Evolutionary conservation across 257 asterid genomes (phyloP).

Genomic region (Fraxinus anomala): DNA sequence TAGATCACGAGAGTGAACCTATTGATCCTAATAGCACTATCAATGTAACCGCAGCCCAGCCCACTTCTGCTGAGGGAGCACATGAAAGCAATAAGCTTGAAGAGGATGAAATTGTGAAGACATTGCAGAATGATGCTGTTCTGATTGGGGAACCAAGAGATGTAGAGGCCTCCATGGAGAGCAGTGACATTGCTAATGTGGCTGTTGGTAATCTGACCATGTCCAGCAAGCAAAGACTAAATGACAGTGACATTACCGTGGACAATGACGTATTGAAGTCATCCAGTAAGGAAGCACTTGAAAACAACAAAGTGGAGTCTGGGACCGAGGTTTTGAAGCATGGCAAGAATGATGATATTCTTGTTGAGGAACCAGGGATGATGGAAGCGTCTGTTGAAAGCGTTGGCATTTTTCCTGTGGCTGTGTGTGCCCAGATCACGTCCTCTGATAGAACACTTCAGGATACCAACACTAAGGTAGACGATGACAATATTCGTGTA

Average conservation of each 20-base stretch:
- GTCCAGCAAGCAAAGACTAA: background rate
- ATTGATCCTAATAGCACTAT: background rate
- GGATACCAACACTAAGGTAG: background rate
- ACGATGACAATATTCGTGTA: conserved; percentile 21
- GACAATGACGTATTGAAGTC: conserved; percentile 6
- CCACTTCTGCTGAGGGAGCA: background rate
- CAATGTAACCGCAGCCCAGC: background rate
- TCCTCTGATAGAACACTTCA: conserved; percentile 8
- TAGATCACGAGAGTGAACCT: conserved; percentile 16
- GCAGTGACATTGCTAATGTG: background rate
- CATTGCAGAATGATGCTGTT: background rate
- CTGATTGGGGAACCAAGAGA: conserved; percentile 14
- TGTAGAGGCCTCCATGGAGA: conserved; percentile 7
- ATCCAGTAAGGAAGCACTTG: background rate
- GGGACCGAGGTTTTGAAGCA: conserved; percentile 19
- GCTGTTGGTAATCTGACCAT: background rate
- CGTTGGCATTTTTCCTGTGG: background rate
- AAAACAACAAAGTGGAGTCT: conserved; percentile 1
- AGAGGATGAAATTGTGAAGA: background rate
- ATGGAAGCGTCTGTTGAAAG: conserved; percentile 18
- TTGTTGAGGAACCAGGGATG: conserved; percentile 4
- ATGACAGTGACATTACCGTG: background rate
- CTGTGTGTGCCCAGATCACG: conserved; percentile 6
- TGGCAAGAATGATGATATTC: conserved; percentile 9
- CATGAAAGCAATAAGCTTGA: conserved; percentile 17